phyloP scores from a whole-genome alignment of 2,329 filamentous ascomycete genomes.

The Pseudophaeomoniella oleicola region DNA sequence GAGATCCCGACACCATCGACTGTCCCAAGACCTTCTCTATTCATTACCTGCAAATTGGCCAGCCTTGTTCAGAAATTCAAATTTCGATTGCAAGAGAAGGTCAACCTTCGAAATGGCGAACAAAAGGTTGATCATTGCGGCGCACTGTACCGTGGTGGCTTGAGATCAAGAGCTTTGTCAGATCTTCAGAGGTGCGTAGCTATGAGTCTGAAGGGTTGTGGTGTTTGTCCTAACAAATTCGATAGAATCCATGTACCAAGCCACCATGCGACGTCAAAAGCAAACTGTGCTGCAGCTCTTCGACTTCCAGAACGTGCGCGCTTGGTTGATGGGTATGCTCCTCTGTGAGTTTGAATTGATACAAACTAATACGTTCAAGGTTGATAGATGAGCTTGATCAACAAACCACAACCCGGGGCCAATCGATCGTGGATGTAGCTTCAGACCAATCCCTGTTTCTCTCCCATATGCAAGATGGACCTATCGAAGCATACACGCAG shows the following conservation, averaged over 20 bases:
- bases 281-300: background rate
- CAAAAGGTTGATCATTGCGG: slow-evolving; percentile 2
- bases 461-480: background rate
- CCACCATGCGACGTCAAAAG: background rate
- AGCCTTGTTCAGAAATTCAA: slow-evolving; percentile 3
- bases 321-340: slow-evolving; percentile 2
- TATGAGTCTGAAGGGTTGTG: background rate
- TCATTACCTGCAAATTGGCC: slow-evolving; percentile 2
- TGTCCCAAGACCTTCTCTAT: slow-evolving; percentile 2
- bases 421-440: slow-evolving; percentile 1
- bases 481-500: slow-evolving; percentile 1
- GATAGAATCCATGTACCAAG: background rate
- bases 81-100: slow-evolving; percentile 2
- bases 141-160: slow-evolving; percentile 4
- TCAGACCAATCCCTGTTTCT: slow-evolving; percentile 2
- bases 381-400: slow-evolving; percentile 1
- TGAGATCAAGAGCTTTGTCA: slow-evolving; percentile 4
- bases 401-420: background rate
- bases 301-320: background rate
- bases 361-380: too few species aligned
- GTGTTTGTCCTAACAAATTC: background rate
- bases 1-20: background rate
- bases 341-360: background rate
- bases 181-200: slow-evolving; percentile 4
- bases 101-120: background rate